phyloP scores from a whole-genome alignment of 31 red algal species.

The Odonthalia washingtoniensis region DNA sequence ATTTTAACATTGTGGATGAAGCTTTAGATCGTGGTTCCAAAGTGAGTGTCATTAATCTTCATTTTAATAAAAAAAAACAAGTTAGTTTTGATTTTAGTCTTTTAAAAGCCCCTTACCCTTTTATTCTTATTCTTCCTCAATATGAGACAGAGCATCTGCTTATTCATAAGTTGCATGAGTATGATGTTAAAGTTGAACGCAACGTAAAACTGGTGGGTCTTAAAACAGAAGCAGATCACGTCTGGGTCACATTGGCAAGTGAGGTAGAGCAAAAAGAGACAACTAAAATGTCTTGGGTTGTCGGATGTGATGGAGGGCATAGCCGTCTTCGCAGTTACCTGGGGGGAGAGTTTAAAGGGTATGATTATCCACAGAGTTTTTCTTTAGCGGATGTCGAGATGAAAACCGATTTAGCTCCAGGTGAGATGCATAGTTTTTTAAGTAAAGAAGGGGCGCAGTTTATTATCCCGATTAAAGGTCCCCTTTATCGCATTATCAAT shows the following conservation, averaged over 20 bases:
- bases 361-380: conserved; percentile 22
- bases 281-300: conserved; percentile 20
- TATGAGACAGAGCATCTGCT: too few relatives aligned
- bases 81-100: conserved; percentile 14
- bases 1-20: conserved; percentile 25
- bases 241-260: neutral
- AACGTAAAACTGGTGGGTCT: neutral
- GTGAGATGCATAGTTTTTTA: conserved; percentile 20
- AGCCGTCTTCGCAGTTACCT: conserved; percentile 8
- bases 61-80: conserved; percentile 33
- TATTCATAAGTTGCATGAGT: too few relatives aligned
- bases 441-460: conserved; percentile 25
- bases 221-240: neutral
- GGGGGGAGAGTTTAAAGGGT: conserved; percentile 42
- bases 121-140: conserved; percentile 31
- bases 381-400: conserved; percentile 16
- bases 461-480: conserved; percentile 3
- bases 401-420: neutral
- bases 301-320: conserved; percentile 44
- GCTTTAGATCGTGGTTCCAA: neutral
- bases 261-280: neutral
- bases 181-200: conserved; percentile 34
- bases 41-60: conserved; percentile 12
- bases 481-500: conserved; percentile 30
- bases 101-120: conserved; percentile 40